These are phyloP conservation scores for Tricholoma terreum DNA, from an alignment of 768 basidiomycete species.

Conservation along the genomic window DNA sequence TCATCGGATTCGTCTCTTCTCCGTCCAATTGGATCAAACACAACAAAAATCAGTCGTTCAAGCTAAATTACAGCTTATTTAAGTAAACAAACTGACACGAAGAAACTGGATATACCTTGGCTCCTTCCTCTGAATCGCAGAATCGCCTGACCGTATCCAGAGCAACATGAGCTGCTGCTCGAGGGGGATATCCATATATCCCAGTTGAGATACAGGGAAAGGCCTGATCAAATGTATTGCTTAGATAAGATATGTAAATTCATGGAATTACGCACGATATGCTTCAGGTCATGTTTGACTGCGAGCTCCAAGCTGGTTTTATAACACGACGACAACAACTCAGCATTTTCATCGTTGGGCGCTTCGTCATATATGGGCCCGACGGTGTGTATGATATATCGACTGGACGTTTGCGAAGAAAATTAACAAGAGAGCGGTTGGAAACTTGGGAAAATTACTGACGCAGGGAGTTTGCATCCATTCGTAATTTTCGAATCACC, in stretches of 20 bases:
- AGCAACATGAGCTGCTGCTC: constrained; percentile 70
- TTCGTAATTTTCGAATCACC: constrained; percentile 79
- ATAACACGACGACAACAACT: constrained; percentile 68
- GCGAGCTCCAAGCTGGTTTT: constrained; percentile 60
- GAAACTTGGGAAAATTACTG: constrained; percentile 24
- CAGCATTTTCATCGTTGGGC: constrained; percentile 42
- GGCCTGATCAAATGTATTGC: constrained; percentile 42
- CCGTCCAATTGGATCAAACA: constrained; percentile 42
- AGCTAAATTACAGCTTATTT: constrained; percentile 34
- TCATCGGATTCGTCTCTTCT: constrained; percentile 50
- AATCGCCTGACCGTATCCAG: constrained; percentile 55
- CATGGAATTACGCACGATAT: constrained; percentile 49
- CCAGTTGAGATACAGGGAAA: constrained; percentile 82
- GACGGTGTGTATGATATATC: constrained; percentile 77
- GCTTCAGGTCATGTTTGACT: constrained; percentile 52
- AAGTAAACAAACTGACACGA: not conserved
- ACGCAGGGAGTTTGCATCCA: constrained; percentile 78
- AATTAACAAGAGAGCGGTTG: not conserved
- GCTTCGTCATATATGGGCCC: constrained; percentile 59
- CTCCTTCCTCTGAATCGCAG: constrained; percentile 50
- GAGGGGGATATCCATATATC: constrained; percentile 75
- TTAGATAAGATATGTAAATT: not conserved
- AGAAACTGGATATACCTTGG: constrained; percentile 33
- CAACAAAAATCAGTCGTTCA: constrained; percentile 73
- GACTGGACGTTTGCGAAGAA: constrained; percentile 25